Evolutionary conservation across 2,329 filamentous ascomycete genomes (phyloP).

Genomic region (Fusarium sulawesiense): DNA sequence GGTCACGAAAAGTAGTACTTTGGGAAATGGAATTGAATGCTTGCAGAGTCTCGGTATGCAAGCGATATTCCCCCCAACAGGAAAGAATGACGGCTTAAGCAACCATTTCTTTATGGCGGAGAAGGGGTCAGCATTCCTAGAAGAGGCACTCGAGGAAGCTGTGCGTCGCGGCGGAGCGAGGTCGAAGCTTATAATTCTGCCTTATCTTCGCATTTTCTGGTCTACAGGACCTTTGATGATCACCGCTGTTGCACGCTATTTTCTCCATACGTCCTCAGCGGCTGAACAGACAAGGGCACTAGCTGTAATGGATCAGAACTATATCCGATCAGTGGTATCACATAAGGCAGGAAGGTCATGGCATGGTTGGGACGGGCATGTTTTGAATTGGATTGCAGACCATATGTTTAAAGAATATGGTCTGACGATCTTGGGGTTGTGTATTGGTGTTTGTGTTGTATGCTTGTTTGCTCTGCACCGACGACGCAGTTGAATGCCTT

Average conservation of each 20-base stretch:
- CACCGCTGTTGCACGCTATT: neutral
- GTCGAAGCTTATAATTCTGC: neutral
- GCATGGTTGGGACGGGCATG: slow-evolving; percentile 2
- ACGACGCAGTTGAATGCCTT: neutral
- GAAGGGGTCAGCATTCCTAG: neutral
- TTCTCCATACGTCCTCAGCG: neutral
- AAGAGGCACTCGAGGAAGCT: slow-evolving; percentile 3
- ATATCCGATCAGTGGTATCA: neutral
- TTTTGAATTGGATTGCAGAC: slow-evolving; percentile 6
- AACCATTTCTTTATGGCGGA: slow-evolving; percentile 16
- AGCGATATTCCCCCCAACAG: neutral
- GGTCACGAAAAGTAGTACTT: neutral
- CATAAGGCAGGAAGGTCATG: slow-evolving; percentile 11
- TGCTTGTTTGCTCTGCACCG: neutral
- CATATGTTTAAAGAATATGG: neutral
- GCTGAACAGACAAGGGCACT: neutral
- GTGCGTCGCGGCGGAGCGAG: neutral
- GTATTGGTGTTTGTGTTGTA: neutral
- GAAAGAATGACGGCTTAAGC: neutral
- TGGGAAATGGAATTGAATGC: neutral
- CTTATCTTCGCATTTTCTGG: slow-evolving; percentile 4
- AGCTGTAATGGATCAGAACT: neutral
- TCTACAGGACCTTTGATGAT: slow-evolving; percentile 14
- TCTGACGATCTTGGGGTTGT: neutral
- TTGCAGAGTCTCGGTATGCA: neutral